phyloP scores from a whole-genome alignment of 1,139 yeast genomes.

The Candida neerlandica region DNA sequence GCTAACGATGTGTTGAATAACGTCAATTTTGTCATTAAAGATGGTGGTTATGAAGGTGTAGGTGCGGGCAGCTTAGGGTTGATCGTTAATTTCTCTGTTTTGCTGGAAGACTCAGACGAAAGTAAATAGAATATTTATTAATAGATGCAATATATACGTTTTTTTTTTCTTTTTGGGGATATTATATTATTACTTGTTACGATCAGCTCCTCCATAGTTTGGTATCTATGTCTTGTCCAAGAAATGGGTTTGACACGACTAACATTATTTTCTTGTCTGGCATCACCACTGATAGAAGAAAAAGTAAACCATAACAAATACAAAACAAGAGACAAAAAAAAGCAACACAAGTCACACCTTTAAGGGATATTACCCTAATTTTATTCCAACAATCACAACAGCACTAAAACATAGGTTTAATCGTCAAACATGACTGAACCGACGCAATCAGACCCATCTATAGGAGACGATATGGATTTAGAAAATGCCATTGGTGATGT shows the following conservation, averaged over 20 bases:
- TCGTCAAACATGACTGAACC: not conserved
- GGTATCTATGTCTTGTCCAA: not conserved
- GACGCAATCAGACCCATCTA: not conserved
- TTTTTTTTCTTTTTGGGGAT: not conserved
- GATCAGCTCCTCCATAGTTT: no score
- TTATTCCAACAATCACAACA: not conserved
- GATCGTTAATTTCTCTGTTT: slow-evolving; percentile 42
- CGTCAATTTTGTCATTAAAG: slow-evolving; percentile 48
- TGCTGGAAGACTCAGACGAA: slow-evolving; percentile 29
- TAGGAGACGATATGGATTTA: slow-evolving; percentile 8
- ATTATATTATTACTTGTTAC: no score
- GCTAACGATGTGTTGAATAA: slow-evolving; percentile 47
- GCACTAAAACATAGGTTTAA: not conserved
- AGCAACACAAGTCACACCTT: slow-evolving; percentile 5
- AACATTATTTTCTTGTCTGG: not conserved
- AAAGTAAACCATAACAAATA: slow-evolving; percentile 1
- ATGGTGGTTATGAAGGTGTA: slow-evolving; percentile 42
- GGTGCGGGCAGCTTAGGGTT: slow-evolving; percentile 39
- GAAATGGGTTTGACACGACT: not conserved
- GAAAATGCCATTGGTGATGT: slow-evolving; percentile 40
- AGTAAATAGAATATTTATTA: not conserved
- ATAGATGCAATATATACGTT: not conserved
- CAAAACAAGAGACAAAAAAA: not conserved
- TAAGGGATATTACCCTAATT: slow-evolving; percentile 6
- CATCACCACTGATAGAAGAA: not conserved